These are phyloP conservation scores for Trichoderma endophyticum DNA, from an alignment of 2,329 filamentous ascomycete genomes.

Conservation along the genomic window DNA sequence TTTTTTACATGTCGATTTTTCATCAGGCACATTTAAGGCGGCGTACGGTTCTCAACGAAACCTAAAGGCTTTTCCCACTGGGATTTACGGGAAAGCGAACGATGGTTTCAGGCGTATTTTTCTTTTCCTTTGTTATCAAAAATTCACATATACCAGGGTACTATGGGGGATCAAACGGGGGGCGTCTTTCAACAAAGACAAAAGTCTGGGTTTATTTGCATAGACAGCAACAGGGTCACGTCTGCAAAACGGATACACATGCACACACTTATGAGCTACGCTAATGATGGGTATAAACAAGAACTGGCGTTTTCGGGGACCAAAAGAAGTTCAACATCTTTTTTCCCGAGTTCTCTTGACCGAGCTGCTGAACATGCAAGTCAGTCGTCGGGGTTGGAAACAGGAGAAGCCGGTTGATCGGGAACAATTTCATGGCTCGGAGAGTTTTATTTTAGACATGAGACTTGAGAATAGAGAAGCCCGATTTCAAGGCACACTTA, in stretches of 20 bases:
- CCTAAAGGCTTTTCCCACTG: conserved; percentile 34
- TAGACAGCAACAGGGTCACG: conserved; percentile 36
- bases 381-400: conserved; percentile 27
- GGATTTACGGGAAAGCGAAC: conserved; percentile 32
- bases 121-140: conserved; percentile 20
- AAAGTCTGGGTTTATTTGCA: conserved; percentile 35
- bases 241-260: conserved; percentile 34
- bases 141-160: conserved; percentile 34
- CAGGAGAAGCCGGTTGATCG: conserved; percentile 11
- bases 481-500: background rate
- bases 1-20: conserved; percentile 33
- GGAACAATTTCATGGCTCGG: background rate
- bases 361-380: conserved; percentile 35
- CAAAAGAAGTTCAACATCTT: conserved; percentile 49
- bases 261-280: conserved; percentile 42
- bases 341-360: conserved; percentile 42
- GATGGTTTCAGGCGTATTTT: conserved; percentile 37
- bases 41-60: conserved; percentile 50
- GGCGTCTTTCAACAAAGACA: conserved; percentile 50
- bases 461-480: conserved; percentile 16
- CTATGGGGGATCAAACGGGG: conserved; percentile 25
- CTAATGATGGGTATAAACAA: conserved; percentile 33
- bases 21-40: conserved; percentile 36
- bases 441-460: conserved; percentile 13
- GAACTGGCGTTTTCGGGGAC: conserved; percentile 42